Evolutionary conservation across 129 eudicot genomes (phyloP).

Genomic region (Glebionis coronaria): DNA sequence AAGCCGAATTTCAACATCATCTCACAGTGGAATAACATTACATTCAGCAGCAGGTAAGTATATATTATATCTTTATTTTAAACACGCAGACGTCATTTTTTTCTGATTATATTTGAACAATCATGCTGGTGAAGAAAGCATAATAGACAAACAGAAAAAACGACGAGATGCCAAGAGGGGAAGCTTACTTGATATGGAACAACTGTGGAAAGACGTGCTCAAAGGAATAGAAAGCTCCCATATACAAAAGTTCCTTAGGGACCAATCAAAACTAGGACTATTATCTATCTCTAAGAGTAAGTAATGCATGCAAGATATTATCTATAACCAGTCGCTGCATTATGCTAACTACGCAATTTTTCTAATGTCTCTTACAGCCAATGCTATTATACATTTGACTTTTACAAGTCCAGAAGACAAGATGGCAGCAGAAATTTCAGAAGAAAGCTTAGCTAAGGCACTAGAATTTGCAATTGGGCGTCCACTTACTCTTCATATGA

Average conservation of each 20-base stretch:
- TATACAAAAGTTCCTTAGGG: conserved; percentile 25
- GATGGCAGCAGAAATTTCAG: conserved; percentile 28
- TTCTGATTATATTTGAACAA: no score
- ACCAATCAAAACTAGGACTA: conserved; percentile 29
- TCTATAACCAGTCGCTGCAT: neutral
- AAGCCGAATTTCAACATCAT: neutral
- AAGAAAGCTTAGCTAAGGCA: conserved; percentile 32
- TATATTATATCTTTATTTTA: no score
- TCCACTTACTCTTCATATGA: conserved; percentile 32
- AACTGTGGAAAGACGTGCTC: conserved; percentile 29
- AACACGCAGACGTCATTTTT: no score
- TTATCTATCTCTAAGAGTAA: conserved; percentile 35
- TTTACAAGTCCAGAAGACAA: conserved; percentile 33
- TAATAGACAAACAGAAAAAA: conserved; percentile 19
- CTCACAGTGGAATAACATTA: conserved; percentile 1
- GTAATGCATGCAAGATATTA: conserved; percentile 4
- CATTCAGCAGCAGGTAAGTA: conserved; percentile 11
- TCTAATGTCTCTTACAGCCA: conserved; percentile 21
- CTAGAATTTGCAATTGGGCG: conserved; percentile 34
- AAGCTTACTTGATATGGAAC: conserved; percentile 32
- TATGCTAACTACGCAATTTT: neutral
- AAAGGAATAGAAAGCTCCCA: conserved; percentile 22
- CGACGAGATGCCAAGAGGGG: conserved; percentile 14
- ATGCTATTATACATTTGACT: conserved; percentile 32
- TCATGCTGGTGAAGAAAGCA: conserved; percentile 22